A percentile compares a stretch with the other conserved stretches of the same genome.
Evolutionary conservation across 768 basidiomycete species (phyloP).

Genomic region (Hypsizygus marmoreus): DNA sequence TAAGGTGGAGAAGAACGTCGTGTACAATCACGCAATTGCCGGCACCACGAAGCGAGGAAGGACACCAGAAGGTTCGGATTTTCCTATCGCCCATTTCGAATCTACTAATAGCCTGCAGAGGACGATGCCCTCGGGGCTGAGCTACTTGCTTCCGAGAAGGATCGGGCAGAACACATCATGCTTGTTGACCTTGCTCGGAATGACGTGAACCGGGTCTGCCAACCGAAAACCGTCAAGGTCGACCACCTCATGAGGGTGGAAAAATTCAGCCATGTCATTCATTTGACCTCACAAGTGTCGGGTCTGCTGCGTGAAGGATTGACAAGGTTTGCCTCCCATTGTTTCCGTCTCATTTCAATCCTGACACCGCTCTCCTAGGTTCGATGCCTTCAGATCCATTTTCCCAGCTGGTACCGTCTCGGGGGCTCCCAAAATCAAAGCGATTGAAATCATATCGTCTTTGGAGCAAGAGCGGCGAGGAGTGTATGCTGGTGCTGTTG

Average conservation of each 20-base stretch:
- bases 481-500: conserved; percentile 96
- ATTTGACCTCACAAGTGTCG: conserved; percentile 93
- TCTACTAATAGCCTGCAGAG: conserved; percentile 54
- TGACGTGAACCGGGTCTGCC: conserved; percentile 97
- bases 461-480: conserved; percentile 90
- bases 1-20: conserved; percentile 89
- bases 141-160: conserved; percentile 86
- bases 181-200: conserved; percentile 97
- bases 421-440: conserved; percentile 98
- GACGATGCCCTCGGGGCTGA: conserved; percentile 77
- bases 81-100: conserved; percentile 4
- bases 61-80: conserved; percentile 76
- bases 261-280: conserved; percentile 98
- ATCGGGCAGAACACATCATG: conserved; percentile 98
- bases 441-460: conserved; percentile 87
- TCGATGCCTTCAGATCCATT: conserved; percentile 98
- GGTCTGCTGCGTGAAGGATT: conserved; percentile 80
- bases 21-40: conserved; percentile 97
- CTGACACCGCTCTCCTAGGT: conserved; percentile 58
- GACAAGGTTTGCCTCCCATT: conserved; percentile 59
- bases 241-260: conserved; percentile 93
- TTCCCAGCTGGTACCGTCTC: conserved; percentile 99
- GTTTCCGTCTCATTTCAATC: conserved; percentile 5
- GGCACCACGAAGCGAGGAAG: conserved; percentile 90
- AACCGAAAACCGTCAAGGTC: conserved; percentile 93